These are phyloP conservation scores for Boletellus ananas DNA, from an alignment of 768 basidiomycete genomes.

Conservation along the genomic window DNA sequence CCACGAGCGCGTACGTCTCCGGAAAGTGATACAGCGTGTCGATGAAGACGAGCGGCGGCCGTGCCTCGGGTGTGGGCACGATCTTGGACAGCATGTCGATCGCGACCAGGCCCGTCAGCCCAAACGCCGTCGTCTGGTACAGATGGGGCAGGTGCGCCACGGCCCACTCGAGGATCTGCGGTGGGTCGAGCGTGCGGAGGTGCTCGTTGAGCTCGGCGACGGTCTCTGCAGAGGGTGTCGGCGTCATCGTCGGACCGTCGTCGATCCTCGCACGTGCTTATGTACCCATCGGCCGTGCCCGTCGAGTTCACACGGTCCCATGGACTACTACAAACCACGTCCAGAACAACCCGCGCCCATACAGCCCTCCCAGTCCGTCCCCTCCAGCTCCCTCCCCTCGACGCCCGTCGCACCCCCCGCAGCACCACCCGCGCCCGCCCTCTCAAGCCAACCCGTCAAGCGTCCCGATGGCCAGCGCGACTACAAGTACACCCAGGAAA, in stretches of 20 bases:
- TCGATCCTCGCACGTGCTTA: neutral
- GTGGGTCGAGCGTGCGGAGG: conserved; percentile 68
- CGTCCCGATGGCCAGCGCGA: conserved; percentile 41
- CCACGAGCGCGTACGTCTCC: conserved; percentile 87
- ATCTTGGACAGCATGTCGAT: conserved; percentile 93
- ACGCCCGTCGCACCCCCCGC: conserved; percentile 16
- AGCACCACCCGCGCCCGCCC: conserved; percentile 6
- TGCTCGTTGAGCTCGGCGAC: conserved; percentile 70
- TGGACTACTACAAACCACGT: conserved; percentile 30
- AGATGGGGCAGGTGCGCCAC: conserved; percentile 72
- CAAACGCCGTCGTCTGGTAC: conserved; percentile 95
- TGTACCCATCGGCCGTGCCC: too few species aligned
- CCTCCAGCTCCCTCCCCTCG: conserved; percentile 17
- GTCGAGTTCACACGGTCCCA: too few species aligned
- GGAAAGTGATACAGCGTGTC: conserved; percentile 96
- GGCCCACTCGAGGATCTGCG: conserved; percentile 86
- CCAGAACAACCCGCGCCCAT: conserved; percentile 18
- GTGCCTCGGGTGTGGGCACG: conserved; percentile 41
- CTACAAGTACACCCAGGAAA: conserved; percentile 90
- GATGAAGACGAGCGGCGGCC: conserved; percentile 87
- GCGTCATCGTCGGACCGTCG: conserved; percentile 26
- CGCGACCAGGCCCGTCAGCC: conserved; percentile 89
- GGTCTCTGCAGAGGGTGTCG: conserved; percentile 52
- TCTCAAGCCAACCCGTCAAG: conserved; percentile 10
- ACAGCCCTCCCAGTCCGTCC: conserved; percentile 12